These are phyloP conservation scores for Rhododendron molle DNA, from an alignment of 148 eudicot species.

Conservation along the genomic window DNA sequence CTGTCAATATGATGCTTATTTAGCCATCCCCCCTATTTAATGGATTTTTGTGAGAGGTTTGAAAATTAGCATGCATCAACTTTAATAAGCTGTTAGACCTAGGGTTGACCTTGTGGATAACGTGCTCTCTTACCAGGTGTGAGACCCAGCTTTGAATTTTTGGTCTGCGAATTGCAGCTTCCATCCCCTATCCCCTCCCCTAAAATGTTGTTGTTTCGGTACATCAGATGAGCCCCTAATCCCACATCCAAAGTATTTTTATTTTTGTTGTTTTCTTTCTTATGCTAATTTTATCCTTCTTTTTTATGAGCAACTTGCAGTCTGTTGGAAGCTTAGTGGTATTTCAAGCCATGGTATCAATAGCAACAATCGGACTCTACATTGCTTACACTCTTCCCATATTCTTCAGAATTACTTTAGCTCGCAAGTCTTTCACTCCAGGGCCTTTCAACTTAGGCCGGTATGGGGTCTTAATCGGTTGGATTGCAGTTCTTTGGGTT, in stretches of 20 bases:
- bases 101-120: not conserved
- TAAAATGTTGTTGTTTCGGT: not conserved
- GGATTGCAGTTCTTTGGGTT: constrained; percentile 89
- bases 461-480: constrained; percentile 66
- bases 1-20: not conserved
- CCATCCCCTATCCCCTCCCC: not conserved
- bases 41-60: not conserved
- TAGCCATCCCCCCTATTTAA: not conserved
- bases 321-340: constrained; percentile 93
- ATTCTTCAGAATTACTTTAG: constrained; percentile 79
- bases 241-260: not conserved
- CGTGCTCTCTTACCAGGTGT: not conserved
- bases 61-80: not conserved
- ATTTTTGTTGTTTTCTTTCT: not conserved
- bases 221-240: not conserved
- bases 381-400: constrained; percentile 87
- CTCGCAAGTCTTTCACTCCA: constrained; percentile 72
- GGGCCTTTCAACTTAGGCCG: constrained; percentile 90
- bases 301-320: constrained; percentile 32
- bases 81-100: not conserved
- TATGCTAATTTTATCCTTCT: not conserved
- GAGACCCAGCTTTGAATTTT: not conserved
- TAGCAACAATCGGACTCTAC: constrained; percentile 90
- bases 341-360: constrained; percentile 91
- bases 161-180: not conserved